Percentiles rank a stretch among this genome's conserved stretches.
These are phyloP conservation scores for Bassia scoparia DNA, from an alignment of 148 eudicot genomes.

Conservation along the genomic window DNA sequence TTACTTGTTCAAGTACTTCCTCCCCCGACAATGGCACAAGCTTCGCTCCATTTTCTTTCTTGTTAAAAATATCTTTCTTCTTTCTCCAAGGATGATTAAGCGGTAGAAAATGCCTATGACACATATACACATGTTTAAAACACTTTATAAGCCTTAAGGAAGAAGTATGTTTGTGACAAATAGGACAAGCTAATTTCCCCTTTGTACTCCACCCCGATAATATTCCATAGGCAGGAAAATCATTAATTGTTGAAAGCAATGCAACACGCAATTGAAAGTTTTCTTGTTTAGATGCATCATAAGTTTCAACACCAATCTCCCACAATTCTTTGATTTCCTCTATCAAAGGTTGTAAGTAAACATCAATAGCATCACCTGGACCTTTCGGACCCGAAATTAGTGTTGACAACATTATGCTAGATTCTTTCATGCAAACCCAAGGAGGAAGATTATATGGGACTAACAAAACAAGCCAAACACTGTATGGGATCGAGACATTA, in stretches of 20 bases:
- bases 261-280: constrained; percentile 12
- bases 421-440: constrained; percentile 19
- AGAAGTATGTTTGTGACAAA: not conserved
- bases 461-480: constrained; percentile 25
- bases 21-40: not conserved
- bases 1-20: not conserved
- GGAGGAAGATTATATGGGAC: constrained; percentile 19
- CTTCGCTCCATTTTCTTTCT: not conserved
- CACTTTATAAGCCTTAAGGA: not conserved
- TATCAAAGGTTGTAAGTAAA: constrained; percentile 17
- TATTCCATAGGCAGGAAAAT: not conserved
- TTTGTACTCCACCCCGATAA: no score
- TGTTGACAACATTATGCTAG: constrained; percentile 13
- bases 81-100: not conserved
- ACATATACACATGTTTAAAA: not conserved
- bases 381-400: constrained; percentile 3
- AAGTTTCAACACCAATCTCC: constrained; percentile 13
- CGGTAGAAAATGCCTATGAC: not conserved
- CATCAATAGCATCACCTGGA: constrained; percentile 13
- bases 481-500: constrained; percentile 7
- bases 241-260: not conserved
- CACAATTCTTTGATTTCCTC: constrained; percentile 20
- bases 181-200: no score
- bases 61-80: not conserved
- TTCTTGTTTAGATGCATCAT: constrained; percentile 12